Evolutionary conservation across 768 basidiomycete species (phyloP).

Genomic region (Naganishia vaughanmartiniae): DNA sequence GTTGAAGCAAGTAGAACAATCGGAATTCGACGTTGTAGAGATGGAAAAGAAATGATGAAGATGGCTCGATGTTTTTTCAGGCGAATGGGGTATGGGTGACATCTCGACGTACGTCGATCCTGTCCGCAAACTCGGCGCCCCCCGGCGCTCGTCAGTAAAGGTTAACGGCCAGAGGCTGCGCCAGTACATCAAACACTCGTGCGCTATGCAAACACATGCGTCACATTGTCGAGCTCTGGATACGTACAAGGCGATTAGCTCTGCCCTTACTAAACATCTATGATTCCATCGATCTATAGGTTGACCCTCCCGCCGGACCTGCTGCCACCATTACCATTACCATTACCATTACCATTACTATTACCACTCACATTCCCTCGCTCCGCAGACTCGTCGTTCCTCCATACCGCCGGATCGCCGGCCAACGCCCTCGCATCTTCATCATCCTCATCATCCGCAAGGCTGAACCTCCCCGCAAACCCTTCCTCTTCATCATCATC

Average conservation of each 20-base stretch:
- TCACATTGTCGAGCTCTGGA: too few species aligned
- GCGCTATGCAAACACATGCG: too few species aligned
- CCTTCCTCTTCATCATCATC: conserved; percentile 48
- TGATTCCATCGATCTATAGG: background rate
- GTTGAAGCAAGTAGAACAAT: background rate
- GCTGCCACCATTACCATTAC: conserved; percentile 19
- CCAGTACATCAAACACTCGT: too few species aligned
- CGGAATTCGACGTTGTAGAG: background rate
- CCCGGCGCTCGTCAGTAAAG: too few species aligned
- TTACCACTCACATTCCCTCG: conserved; percentile 6
- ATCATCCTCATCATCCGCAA: conserved; percentile 46
- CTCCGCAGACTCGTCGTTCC: conserved; percentile 23
- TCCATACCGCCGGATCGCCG: conserved; percentile 48
- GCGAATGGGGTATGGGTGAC: too few species aligned
- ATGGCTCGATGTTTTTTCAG: too few species aligned
- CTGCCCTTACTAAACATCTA: background rate
- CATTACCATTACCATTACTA: conserved; percentile 16
- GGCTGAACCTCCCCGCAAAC: conserved; percentile 47
- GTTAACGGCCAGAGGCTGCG: too few species aligned
- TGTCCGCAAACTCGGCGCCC: too few species aligned
- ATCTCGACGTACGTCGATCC: too few species aligned
- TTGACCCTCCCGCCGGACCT: conserved; percentile 17
- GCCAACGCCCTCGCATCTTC: conserved; percentile 42
- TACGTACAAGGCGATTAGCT: too few species aligned
- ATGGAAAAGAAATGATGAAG: background rate